Evolutionary conservation across 352 stramenopile species (phyloP), one percentile per base, ranked within the genome.

Genomic region (Albugo candida): DNA sequence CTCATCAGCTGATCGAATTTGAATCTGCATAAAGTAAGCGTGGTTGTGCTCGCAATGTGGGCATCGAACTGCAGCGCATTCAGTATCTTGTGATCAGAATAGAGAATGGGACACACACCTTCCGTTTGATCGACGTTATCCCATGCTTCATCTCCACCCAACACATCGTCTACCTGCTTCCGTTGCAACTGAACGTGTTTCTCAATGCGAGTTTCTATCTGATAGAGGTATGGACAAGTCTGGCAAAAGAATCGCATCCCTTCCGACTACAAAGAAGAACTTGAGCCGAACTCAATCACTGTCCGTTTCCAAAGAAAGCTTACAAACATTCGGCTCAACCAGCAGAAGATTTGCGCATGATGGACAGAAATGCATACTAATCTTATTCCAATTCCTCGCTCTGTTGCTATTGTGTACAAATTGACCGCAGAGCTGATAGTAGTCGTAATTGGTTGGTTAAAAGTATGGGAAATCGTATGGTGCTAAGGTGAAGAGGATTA

Each of bases 1-100:
- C 60, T 98, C 92, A 56, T 98, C 92, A 6, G 95, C 95, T 49
- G 92, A 98, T 41, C 96, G 78, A 70, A 99, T 99, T 74, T 99
- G 95, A 65, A 99, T 98, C 74, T 99, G 95, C 91, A 99, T 98
- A 72, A 99, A 99, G 70, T 98, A 99, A 12, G 96, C 96, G 63
- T 97, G 85, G 36, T 74, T 86, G 67, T 94, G 78, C 59, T 93
- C 80, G 60, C 95, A 99, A 57, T 85, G 70, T 3, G 95, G 94
- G 63, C 96, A 99, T 36, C 76, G 71, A 34, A 78, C 82, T 92
- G 51, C 12, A 8, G 24, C 8, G 8, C 24, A 31, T 10, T 31
- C 8, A 31, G 24, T 31, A 31, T 31, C n/a, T n/a, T 3, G 24
- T 31, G 24, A 31, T 31, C 3, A 8, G 24, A 10, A 31, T 8